Percentiles rank a stretch among this genome's conserved stretches.
Evolutionary conservation across 2,329 filamentous ascomycete species (phyloP).

Genomic region (Hymenoscyphus scutula): DNA sequence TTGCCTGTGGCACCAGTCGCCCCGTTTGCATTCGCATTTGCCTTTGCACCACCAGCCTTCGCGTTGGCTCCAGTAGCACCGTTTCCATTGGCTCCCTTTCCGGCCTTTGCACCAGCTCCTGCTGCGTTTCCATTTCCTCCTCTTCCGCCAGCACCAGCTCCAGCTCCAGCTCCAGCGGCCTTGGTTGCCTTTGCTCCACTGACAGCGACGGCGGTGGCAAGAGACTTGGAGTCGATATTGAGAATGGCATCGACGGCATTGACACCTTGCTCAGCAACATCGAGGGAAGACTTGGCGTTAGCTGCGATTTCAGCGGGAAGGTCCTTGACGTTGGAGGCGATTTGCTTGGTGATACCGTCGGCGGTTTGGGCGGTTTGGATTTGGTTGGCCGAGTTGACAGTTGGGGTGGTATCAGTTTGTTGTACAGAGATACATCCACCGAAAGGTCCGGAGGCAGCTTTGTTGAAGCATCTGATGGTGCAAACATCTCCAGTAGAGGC

Average conservation of each 20-base stretch:
- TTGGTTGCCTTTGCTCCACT: neutral
- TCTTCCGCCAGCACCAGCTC: too few relatives aligned
- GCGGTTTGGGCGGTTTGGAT: constrained; percentile 48
- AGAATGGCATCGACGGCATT: neutral
- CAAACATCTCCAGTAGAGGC: constrained; percentile 57
- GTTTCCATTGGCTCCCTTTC: neutral
- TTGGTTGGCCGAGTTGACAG: constrained; percentile 43
- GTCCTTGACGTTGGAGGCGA: constrained; percentile 48
- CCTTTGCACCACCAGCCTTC: neutral
- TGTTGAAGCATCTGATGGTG: constrained; percentile 58
- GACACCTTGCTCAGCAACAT: neutral
- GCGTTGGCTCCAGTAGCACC: neutral
- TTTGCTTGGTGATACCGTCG: constrained; percentile 46
- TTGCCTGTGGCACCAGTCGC: neutral
- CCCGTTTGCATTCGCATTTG: neutral
- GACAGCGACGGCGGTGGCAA: constrained; percentile 3
- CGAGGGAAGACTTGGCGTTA: constrained; percentile 31
- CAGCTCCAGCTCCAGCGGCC: neutral
- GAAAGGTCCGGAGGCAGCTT: constrained; percentile 48
- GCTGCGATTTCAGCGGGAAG: constrained; percentile 47
- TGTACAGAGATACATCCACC: constrained; percentile 58
- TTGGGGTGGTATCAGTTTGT: constrained; percentile 47
- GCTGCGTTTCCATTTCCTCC: neutral
- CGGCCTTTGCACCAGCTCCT: neutral
- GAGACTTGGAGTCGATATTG: constrained; percentile 2